Evolutionary conservation across 805 yeast species (phyloP).

Genomic region (Zygosaccharomyces pseudorouxii): DNA sequence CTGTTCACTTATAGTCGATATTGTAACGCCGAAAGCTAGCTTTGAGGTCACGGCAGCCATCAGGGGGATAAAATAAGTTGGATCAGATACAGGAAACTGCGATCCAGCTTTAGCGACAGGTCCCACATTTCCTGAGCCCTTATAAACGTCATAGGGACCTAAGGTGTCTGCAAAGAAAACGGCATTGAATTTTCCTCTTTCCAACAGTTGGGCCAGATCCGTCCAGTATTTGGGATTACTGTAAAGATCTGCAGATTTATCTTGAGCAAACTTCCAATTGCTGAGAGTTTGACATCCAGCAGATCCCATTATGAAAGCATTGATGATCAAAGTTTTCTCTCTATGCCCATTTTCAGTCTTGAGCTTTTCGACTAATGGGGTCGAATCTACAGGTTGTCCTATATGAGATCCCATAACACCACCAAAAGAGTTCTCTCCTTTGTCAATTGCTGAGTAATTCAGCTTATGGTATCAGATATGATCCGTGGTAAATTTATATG

Average conservation of each 20-base stretch:
- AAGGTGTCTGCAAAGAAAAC: conserved; percentile 40
- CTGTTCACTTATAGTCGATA: conserved; percentile 41
- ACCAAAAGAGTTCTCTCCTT: no score
- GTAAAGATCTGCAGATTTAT: conserved; percentile 15
- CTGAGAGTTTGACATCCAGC: conserved; percentile 20
- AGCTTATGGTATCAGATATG: no score
- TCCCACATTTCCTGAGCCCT: conserved; percentile 38
- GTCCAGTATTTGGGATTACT: conserved; percentile 37
- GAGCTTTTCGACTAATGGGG: conserved; percentile 1
- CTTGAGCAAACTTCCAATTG: conserved; percentile 16
- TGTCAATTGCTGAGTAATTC: no score
- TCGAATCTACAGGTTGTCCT: not conserved
- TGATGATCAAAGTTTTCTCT: conserved; percentile 29
- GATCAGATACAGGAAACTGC: conserved; percentile 39
- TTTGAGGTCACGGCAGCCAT: conserved; percentile 43
- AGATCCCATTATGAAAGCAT: conserved; percentile 38
- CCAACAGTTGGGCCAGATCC: conserved; percentile 36
- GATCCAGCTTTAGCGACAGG: conserved; percentile 36
- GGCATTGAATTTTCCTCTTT: conserved; percentile 38
- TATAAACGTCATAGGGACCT: conserved; percentile 40
- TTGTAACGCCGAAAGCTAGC: conserved; percentile 40
- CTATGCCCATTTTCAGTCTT: conserved; percentile 34
- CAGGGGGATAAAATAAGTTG: conserved; percentile 38
- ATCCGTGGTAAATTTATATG: no score
- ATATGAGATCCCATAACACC: not conserved